A percentile compares a stretch with the other conserved stretches of the same genome.
phyloP scores from a whole-genome alignment of 2,329 filamentous ascomycete species.

The Ilyonectria mors-panacis region DNA sequence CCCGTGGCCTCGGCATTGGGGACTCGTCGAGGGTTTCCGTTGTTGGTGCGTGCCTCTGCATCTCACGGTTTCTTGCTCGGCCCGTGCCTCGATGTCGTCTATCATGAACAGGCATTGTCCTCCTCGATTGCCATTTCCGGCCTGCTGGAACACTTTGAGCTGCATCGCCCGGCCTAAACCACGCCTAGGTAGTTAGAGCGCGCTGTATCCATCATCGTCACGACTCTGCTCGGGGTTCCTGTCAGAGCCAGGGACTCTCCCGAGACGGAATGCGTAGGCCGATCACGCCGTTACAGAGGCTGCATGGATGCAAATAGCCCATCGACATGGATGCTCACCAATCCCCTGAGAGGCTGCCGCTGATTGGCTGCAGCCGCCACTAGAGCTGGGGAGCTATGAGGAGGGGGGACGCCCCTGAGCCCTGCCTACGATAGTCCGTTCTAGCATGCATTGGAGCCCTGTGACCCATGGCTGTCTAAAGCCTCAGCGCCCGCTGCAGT shows the following conservation, averaged over 20 bases:
- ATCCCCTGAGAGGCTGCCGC: slow-evolving; percentile 42
- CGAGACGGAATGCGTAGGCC: slow-evolving; percentile 31
- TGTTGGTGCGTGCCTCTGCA: neutral
- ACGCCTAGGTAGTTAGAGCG: slow-evolving; percentile 11
- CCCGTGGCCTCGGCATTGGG: slow-evolving; percentile 1
- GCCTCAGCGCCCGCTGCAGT: slow-evolving; percentile 43
- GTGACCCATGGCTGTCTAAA: slow-evolving; percentile 20
- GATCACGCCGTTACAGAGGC: slow-evolving; percentile 46
- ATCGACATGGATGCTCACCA: slow-evolving; percentile 31
- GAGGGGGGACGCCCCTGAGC: slow-evolving; percentile 20
- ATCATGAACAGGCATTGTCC: neutral
- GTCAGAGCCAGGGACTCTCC: slow-evolving; percentile 16
- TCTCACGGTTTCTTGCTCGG: neutral
- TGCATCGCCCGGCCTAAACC: slow-evolving; percentile 12
- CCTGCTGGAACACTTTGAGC: neutral
- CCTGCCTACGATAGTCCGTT: slow-evolving; percentile 29
- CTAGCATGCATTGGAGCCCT: slow-evolving; percentile 25
- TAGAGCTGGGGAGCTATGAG: neutral
- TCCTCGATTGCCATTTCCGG: slow-evolving; percentile 5
- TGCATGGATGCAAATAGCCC: slow-evolving; percentile 39
- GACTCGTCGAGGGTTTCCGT: slow-evolving; percentile 5
- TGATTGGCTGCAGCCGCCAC: slow-evolving; percentile 43
- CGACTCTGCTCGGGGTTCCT: slow-evolving; percentile 10
- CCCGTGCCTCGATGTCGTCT: slow-evolving; percentile 13
- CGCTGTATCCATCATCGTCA: slow-evolving; percentile 17